Conservation (phyloP, 176 grass and related monocot genomes). For the Musa acuminata region DNA sequence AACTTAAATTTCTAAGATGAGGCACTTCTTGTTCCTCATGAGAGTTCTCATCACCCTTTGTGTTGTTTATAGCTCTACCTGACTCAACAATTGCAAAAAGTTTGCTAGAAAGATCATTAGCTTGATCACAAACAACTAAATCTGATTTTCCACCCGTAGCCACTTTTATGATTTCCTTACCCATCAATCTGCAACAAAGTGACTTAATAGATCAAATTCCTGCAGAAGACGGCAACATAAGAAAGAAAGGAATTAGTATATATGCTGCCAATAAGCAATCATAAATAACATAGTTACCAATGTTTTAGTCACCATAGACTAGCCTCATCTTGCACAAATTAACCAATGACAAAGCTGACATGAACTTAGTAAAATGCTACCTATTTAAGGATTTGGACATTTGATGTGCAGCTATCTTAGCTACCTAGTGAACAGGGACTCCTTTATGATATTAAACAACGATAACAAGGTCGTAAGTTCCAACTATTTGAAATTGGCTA, state of each 20-base stretch:
- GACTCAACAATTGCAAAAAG: background rate
- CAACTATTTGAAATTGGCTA: too few species aligned
- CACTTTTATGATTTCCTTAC: background rate
- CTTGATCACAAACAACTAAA: background rate
- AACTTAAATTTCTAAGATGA: constrained; percentile 18
- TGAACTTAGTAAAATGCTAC: background rate
- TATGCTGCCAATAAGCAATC: background rate
- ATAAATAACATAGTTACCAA: background rate
- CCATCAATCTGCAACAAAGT: background rate
- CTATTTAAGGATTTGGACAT: background rate
- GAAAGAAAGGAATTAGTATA: background rate
- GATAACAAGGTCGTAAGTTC: too few species aligned
- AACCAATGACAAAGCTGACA: background rate
- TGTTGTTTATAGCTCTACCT: constrained; percentile 27
- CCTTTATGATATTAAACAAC: too few species aligned
- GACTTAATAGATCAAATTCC: background rate
- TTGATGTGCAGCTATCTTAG: background rate
- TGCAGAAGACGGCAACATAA: background rate
- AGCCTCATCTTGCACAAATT: background rate
- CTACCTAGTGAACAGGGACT: background rate
- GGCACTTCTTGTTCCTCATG: constrained; percentile 21
- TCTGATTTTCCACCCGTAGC: background rate
- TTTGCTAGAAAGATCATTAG: background rate
- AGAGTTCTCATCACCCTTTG: constrained; percentile 24
- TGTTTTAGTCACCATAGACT: background rate